These are phyloP conservation scores for Aspergillus eucalypticola DNA, from an alignment of 2,329 filamentous ascomycete genomes.

Conservation along the genomic window DNA sequence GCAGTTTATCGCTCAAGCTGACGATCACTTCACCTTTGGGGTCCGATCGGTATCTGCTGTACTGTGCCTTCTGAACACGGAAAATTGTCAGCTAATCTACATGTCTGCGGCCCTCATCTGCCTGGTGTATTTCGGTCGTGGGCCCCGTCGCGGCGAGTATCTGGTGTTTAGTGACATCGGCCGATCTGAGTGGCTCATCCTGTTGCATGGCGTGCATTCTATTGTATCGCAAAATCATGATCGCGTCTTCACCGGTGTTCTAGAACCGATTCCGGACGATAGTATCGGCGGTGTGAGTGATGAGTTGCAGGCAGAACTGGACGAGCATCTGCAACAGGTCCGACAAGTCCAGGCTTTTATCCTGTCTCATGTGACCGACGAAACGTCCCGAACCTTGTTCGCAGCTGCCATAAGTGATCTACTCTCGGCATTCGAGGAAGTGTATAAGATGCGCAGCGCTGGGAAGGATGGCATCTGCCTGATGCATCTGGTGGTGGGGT, in stretches of 20 bases:
- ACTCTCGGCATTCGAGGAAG: conserved; percentile 17
- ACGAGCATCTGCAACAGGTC: conserved; percentile 18
- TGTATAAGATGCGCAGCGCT: conserved; percentile 18
- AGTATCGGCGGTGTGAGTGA: conserved; percentile 7
- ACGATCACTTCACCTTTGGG: conserved; percentile 38
- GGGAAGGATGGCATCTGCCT: conserved; percentile 17
- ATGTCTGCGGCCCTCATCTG: conserved; percentile 35
- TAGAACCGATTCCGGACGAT: conserved; percentile 13
- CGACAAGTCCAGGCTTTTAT: conserved; percentile 17
- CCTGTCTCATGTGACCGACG: conserved; percentile 2
- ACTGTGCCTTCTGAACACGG: conserved; percentile 25
- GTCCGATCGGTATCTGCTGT: conserved; percentile 34
- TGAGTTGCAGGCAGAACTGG: conserved; percentile 18
- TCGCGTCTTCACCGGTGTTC: conserved; percentile 30
- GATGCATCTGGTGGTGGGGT: conserved; percentile 31
- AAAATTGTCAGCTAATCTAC: conserved; percentile 36
- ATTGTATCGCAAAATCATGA: conserved; percentile 20
- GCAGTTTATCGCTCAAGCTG: conserved; percentile 30
- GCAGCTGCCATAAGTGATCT: conserved; percentile 16
- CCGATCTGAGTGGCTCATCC: conserved; percentile 33
- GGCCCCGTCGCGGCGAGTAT: conserved; percentile 32
- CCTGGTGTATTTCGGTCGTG: conserved; percentile 36
- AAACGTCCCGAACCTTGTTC: conserved; percentile 9
- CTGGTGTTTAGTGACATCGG: conserved; percentile 35
- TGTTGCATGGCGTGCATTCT: conserved; percentile 33